Percentiles rank a stretch among this genome's conserved stretches.
These are phyloP conservation scores for Fusarium burgessii DNA, from an alignment of 2,329 filamentous ascomycete species.

Conservation along the genomic window DNA sequence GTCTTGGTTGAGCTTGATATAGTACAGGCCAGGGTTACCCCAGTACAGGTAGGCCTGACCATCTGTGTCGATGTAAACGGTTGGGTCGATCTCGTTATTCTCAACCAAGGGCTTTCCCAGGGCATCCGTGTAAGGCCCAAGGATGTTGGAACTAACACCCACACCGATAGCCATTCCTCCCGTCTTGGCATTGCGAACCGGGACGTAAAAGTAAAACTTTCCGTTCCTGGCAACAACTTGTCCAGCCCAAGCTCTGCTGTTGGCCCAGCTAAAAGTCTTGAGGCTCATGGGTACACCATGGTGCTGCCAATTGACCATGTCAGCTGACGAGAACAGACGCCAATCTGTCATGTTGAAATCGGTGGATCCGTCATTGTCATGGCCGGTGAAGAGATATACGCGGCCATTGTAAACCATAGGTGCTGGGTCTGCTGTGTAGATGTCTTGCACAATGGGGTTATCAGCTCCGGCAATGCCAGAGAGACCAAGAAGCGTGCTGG, in stretches of 20 bases:
- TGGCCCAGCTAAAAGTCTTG: constrained; percentile 52
- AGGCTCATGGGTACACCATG: constrained; percentile 48
- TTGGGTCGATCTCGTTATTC: constrained; percentile 54
- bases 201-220: constrained; percentile 54
- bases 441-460: constrained; percentile 10
- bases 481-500: background rate
- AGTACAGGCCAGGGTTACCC: constrained; percentile 53
- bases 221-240: constrained; percentile 52
- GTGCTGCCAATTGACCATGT: constrained; percentile 51
- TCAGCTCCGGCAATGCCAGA: background rate
- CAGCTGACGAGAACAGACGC: constrained; percentile 50
- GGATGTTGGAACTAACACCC: constrained; percentile 50
- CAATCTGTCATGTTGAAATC: constrained; percentile 54
- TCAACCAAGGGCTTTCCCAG: constrained; percentile 52
- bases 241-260: constrained; percentile 52
- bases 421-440: constrained; percentile 55
- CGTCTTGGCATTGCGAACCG: constrained; percentile 46
- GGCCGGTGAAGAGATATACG: constrained; percentile 53
- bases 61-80: constrained; percentile 53
- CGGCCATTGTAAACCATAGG: constrained; percentile 53
- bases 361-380: constrained; percentile 51
- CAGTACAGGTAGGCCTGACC: constrained; percentile 54
- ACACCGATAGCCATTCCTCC: constrained; percentile 56
- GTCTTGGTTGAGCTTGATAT: constrained; percentile 50
- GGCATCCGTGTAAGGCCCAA: constrained; percentile 53